Base-by-base conservation (phyloP, 371 early-diverging fungal genomes). In the Parasitella parasitica region DNA sequence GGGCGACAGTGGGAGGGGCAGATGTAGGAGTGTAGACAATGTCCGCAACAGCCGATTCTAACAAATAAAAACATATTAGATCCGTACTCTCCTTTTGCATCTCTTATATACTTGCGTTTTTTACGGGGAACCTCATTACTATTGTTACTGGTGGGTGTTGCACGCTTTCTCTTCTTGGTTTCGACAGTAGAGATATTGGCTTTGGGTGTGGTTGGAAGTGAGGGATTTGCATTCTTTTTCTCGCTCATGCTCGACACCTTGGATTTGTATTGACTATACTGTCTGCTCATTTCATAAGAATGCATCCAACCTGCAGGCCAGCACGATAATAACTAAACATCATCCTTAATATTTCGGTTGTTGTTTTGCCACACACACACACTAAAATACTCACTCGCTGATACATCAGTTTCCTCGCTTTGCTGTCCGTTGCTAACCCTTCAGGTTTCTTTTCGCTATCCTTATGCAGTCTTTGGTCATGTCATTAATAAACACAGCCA, bases 291-390 rank as follows among this genome's bases (percentile, higher is more conserved):
- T 26, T 83, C 86, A 16, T 79, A 76, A 0, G 83, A 74, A 0
- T 80, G 73, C 74, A 82, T 82, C 82, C 82, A 83, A 13, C 78
- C 78, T 9, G 70, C 66, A 7, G 86, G 86, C 63, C 81, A 85
- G 13, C 76, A 74, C 0, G 66, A 62, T 7, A 83, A 26, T 12
- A 85, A 57, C 83, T 85, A 53, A 15, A n/a, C n/a, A n/a, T n/a
- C n/a, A n/a, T n/a, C n/a, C n/a, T n/a, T n/a, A n/a, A n/a, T n/a
- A n/a, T n/a, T n/a, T n/a, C n/a, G n/a, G n/a, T n/a, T n/a, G n/a
- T n/a, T n/a, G n/a, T n/a, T n/a, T n/a, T n/a, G n/a, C n/a, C n/a
- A n/a, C n/a, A n/a, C n/a, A n/a, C n/a, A n/a, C n/a, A n/a, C n/a
- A n/a, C n/a, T n/a, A n/a, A n/a, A n/a, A 11, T 13, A 51, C 73